Evolutionary conservation across 495 filamentous ascomycete genomes (phyloP).

Genomic region (Xylaria acuta): DNA sequence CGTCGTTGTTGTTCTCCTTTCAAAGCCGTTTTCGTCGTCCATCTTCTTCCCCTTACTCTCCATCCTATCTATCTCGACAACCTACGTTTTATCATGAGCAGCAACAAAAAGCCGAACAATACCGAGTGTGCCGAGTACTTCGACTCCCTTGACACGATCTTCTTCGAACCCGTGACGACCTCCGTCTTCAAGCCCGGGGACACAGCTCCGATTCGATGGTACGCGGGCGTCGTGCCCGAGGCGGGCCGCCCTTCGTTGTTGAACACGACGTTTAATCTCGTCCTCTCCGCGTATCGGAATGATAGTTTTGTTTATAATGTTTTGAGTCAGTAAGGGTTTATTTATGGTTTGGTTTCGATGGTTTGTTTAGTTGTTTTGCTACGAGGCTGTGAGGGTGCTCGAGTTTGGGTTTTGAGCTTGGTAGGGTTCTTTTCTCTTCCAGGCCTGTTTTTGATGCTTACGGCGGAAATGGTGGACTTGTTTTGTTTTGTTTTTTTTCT

Average conservation of each 20-base stretch:
- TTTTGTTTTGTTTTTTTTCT: background rate
- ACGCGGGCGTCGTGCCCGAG: background rate
- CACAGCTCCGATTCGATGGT: background rate
- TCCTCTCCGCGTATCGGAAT: background rate
- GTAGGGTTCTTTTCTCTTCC: background rate
- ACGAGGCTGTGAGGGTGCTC: background rate
- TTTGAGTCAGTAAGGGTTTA: background rate
- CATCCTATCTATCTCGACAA: background rate
- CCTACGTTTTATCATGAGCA: background rate
- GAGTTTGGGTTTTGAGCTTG: too few species aligned
- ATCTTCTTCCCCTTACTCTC: background rate
- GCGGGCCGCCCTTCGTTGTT: background rate
- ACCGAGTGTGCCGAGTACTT: background rate
- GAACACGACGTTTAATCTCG: background rate
- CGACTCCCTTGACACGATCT: background rate
- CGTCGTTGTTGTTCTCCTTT: background rate
- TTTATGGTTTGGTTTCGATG: background rate
- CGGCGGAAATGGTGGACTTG: background rate
- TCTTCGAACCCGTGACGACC: background rate
- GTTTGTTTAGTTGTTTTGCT: background rate
- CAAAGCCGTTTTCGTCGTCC: background rate
- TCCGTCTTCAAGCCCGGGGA: background rate
- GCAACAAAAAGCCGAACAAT: background rate
- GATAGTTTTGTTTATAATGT: background rate
- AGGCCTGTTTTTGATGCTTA: background rate